These are phyloP conservation scores for Sporisorium graminicola DNA, from an alignment of 1,284 basidiomycete species.

Conservation along the genomic window DNA sequence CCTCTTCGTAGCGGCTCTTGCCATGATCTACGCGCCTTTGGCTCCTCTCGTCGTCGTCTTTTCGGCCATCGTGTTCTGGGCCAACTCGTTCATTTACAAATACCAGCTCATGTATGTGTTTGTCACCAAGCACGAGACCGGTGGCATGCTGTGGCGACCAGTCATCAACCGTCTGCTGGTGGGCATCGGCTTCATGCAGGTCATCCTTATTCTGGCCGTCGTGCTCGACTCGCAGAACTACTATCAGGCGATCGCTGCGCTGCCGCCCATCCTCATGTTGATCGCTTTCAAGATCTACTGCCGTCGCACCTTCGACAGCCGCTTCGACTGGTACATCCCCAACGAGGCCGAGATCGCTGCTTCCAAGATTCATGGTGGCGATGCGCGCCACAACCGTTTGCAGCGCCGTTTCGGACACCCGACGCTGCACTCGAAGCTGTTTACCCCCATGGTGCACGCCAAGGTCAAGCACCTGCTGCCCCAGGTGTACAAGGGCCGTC, in stretches of 20 bases:
- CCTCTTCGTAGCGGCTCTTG: conserved; percentile 65
- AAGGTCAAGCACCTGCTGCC: conserved; percentile 59
- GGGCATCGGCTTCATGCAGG: conserved; percentile 67
- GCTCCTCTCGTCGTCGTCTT: conserved; percentile 64
- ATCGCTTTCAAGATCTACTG: conserved; percentile 66
- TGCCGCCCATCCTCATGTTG: conserved; percentile 64
- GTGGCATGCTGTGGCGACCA: conserved; percentile 68
- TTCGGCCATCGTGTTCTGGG: conserved; percentile 59
- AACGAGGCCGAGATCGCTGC: conserved; percentile 58
- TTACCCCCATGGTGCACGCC: conserved; percentile 65
- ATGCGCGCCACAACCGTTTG: conserved; percentile 61
- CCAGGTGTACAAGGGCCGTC: conserved; percentile 61
- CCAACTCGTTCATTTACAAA: conserved; percentile 65
- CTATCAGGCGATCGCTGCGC: conserved; percentile 58
- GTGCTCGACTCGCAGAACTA: conserved; percentile 54
- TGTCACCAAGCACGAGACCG: conserved; percentile 68
- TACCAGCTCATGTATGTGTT: conserved; percentile 70
- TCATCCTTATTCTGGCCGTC: conserved; percentile 62
- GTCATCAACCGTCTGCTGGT: conserved; percentile 66
- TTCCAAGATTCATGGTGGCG: conserved; percentile 55
- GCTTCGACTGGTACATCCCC: conserved; percentile 67
- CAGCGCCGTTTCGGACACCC: conserved; percentile 69
- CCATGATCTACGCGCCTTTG: conserved; percentile 64
- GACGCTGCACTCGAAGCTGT: conserved; percentile 62
- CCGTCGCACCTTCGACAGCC: conserved; percentile 56